Evolutionary conservation across 2,329 filamentous ascomycete genomes (phyloP).

Genomic region (Neofusicoccum cordaticola): DNA sequence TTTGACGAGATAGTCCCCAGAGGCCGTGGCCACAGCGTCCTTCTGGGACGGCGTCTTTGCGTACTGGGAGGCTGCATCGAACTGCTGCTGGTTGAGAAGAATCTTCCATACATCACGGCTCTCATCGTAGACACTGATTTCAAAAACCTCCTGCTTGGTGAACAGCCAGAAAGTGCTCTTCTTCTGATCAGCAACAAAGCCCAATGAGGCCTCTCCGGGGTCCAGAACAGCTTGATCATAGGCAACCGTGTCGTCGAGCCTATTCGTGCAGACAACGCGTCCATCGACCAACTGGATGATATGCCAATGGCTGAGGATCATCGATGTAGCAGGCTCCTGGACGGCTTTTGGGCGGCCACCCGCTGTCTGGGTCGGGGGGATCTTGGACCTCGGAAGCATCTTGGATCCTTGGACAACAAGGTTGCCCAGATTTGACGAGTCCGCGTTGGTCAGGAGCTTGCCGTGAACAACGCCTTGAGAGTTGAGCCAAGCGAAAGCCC

Average conservation of each 20-base stretch:
- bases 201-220: conserved; percentile 73
- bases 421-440: conserved; percentile 64
- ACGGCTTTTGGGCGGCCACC: conserved; percentile 63
- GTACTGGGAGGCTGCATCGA: conserved; percentile 82
- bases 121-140: conserved; percentile 87
- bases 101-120: conserved; percentile 93
- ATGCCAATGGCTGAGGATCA: conserved; percentile 91
- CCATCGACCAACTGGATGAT: conserved; percentile 79
- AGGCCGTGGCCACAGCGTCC: conserved; percentile 87
- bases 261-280: conserved; percentile 79
- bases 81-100: conserved; percentile 81
- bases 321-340: conserved; percentile 72
- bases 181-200: conserved; percentile 81
- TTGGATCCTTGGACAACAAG: conserved; percentile 77
- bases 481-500: conserved; percentile 86
- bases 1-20: conserved; percentile 79
- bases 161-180: conserved; percentile 99
- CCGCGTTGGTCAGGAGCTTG: conserved; percentile 63
- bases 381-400: conserved; percentile 69
- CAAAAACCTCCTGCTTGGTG: conserved; percentile 85
- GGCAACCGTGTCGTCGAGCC: conserved; percentile 78
- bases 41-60: conserved; percentile 77
- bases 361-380: conserved; percentile 65
- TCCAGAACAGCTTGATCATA: conserved; percentile 87
- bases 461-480: conserved; percentile 85